Base-by-base conservation (phyloP, 345 rosid species). In the Draba incana region DNA sequence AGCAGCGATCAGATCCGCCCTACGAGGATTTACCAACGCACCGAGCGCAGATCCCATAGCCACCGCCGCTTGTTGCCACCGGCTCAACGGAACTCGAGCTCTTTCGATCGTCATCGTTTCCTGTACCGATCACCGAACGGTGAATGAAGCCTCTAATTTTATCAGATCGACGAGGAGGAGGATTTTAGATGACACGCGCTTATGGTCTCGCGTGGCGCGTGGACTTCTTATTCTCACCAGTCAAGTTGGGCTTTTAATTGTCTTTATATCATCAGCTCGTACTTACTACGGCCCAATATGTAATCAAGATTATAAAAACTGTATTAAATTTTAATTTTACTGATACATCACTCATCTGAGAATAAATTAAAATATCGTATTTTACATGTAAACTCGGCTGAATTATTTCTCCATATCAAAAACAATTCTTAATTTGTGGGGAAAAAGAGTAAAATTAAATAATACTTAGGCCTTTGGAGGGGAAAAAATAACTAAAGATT, bases 51-150 rank as follows among this genome's bases (percentile, higher is more conserved):
- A 87, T 54, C 91, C 85, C 57, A 84, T 59, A 0, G 89, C 91
- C 57, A 89, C 89, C 0, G 86, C 89, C 10, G 84, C 93, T 79
- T 81, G 85, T 68, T 89, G 88, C 96, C 93, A 87, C 31, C 80
- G 59, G 5, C 78, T 81, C n/a, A 87, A 76, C 63, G 52, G 77
- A 5, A 87, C 57, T 10, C 80, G 75, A 59, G 75, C 85, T 46
- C 86, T 77, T 66, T 63, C 81, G 12, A 79, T 62, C 79, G 51
- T 55, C 70, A 69, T 73, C 43, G 31, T 39, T 35, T 64, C 35
- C 39, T 4, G 0, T 23, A 55, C 24, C 14, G 14, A 27, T 35
- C 15, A 42, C 44, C 47, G 39, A 10, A 80, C 63, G 20, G 44
- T 24, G 57, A 72, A 27, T 20, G 20, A 20, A 20, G 20, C 4